Percentiles rank a stretch among this genome's conserved stretches.
Evolutionary conservation across 305 asterid genomes (phyloP).

Genomic region (Rubia balearica): DNA sequence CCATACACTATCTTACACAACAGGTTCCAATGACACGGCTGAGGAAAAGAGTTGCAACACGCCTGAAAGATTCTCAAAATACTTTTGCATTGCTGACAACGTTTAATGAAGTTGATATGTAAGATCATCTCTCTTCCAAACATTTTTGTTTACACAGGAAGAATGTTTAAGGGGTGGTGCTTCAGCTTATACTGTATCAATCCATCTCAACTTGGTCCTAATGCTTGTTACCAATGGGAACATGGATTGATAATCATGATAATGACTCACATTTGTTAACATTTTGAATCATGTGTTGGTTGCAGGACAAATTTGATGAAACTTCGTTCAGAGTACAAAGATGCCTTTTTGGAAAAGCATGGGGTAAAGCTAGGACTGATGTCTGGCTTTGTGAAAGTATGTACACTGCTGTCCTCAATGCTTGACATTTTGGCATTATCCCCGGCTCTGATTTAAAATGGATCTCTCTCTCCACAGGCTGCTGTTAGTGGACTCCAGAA

Average conservation of each 20-base stretch:
- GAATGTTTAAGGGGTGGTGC: not conserved
- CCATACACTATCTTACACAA: slow-evolving; percentile 16
- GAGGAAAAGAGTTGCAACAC: slow-evolving; percentile 88
- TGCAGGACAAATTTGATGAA: slow-evolving; percentile 97
- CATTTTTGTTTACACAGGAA: not conserved
- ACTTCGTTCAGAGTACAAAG: slow-evolving; percentile 95
- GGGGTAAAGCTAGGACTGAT: slow-evolving; percentile 94
- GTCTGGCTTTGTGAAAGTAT: slow-evolving; percentile 95
- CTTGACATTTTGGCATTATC: not conserved
- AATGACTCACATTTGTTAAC: not conserved
- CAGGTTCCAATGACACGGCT: slow-evolving; percentile 99
- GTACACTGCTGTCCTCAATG: slow-evolving; percentile 9
- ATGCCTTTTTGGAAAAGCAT: slow-evolving; percentile 85
- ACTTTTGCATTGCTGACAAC: slow-evolving; percentile 94
- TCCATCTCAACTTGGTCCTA: not conserved
- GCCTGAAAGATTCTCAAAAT: slow-evolving; percentile 96
- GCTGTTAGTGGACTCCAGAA: slow-evolving; percentile 88
- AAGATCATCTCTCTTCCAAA: slow-evolving; percentile 24
- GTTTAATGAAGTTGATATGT: slow-evolving; percentile 98
- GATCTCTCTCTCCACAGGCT: slow-evolving; percentile 45
- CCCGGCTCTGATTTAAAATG: slow-evolving; percentile 14
- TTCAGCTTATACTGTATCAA: too few species aligned
- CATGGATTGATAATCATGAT: not conserved
- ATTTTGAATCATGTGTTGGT: slow-evolving; percentile 9
- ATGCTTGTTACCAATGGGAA: not conserved